Percentiles rank a stretch among this genome's conserved stretches.
Conservation (phyloP, 169 alveolate genomes). For the Cryptosporidium sp. region DNA sequence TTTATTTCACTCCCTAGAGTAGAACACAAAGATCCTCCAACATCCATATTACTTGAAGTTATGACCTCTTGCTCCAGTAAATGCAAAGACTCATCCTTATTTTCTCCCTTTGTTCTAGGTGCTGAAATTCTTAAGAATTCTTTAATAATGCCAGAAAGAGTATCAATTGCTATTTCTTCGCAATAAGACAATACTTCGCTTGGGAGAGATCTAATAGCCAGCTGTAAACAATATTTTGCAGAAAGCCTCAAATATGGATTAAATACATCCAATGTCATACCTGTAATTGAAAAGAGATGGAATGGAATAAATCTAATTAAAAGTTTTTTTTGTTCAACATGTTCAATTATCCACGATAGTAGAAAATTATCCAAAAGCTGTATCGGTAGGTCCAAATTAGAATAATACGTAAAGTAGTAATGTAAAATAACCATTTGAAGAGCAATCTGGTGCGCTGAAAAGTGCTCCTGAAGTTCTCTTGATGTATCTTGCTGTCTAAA, state of each 20-base stretch:
- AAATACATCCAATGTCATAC: conserved; percentile 69
- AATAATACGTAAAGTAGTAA: conserved; percentile 66
- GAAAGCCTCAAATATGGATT: conserved; percentile 69
- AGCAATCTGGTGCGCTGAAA: conserved; percentile 61
- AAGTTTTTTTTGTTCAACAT: conserved; percentile 16
- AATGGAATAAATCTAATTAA: conserved; percentile 61
- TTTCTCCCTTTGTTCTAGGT: background rate
- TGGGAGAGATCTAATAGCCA: conserved; percentile 75
- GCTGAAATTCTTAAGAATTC: conserved; percentile 9
- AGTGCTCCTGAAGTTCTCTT: conserved; percentile 5
- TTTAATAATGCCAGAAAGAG: conserved; percentile 61
- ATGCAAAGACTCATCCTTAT: background rate
- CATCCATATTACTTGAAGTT: background rate
- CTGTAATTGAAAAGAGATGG: conserved; percentile 58
- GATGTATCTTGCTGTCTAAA: background rate
- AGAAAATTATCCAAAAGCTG: conserved; percentile 54
- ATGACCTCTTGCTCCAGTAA: conserved; percentile 38
- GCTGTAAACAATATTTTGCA: conserved; percentile 63
- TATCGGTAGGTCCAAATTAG: conserved; percentile 59
- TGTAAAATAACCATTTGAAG: conserved; percentile 68
- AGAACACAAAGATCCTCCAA: background rate
- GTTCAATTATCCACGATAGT: conserved; percentile 60
- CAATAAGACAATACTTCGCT: conserved; percentile 48
- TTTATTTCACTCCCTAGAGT: conserved; percentile 20
- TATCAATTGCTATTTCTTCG: conserved; percentile 69